Base-by-base conservation (phyloP, 2,329 filamentous ascomycete genomes). In the Xylariaceae sp. region DNA sequence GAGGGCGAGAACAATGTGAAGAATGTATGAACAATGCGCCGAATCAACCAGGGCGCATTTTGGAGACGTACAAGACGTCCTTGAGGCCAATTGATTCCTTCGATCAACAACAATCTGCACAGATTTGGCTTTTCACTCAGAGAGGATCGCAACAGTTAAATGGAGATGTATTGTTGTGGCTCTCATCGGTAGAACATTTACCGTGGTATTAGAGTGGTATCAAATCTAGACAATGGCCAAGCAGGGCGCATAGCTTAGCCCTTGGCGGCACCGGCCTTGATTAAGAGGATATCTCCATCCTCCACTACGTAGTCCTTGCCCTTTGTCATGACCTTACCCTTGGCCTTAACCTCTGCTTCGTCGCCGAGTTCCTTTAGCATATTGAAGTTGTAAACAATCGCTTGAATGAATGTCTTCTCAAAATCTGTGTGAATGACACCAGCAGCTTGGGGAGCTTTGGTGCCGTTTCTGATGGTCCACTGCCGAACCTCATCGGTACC, bases 361-460 rank as follows among this genome's bases (percentile, higher is more conserved):
- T 95, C 90, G 45, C 92, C 92, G 43, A 88, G 76, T 72, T 97
- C 94, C 74, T 86, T 90, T 47, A 99, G 75, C 2, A 80, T 74
- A 22, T 68, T 77, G 73, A 83, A 99, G 76, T 96, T 97, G 76
- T 95, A 97, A 30, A 96, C 90, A 57, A 99, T 81, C 56, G 80
- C 87, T 75, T 99, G 95, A 63, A 99, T 99, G 69, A 99, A 99
- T 0, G 95, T 99, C 85, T 99, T 99, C 73, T 99, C 94, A 60
- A 99, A 97, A 69, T 99, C 94, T 59, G 86, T 89, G 75, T 99
- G 94, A 61, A 99, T 99, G 56, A 99, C 94, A 79, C 94, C 94
- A 35, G 94, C 94, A 42, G 94, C 94, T 66, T 95, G 88, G 15
- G 94, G 94, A n/a, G 94, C 94, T 78, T 99, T 99, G 67, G 87